A percentile compares a stretch with the other conserved stretches of the same genome.
Evolutionary conservation across 148 eudicot species (phyloP).

Genomic region (Cornus kousa): DNA sequence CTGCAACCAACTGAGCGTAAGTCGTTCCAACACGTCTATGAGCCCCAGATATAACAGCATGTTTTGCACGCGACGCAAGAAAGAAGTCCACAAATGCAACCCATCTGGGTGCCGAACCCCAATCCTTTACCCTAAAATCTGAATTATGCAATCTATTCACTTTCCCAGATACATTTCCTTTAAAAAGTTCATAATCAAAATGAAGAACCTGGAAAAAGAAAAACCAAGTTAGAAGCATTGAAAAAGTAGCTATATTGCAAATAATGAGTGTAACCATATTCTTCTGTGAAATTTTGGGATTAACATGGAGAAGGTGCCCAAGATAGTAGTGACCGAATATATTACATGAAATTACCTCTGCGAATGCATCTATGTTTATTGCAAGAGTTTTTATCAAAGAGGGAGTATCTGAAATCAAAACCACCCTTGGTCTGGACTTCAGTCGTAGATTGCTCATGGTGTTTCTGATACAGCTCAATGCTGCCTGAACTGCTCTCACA

Average conservation of each 20-base stretch:
- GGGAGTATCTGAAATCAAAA: slow-evolving; percentile 84
- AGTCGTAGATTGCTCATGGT: slow-evolving; percentile 36
- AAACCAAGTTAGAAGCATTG: not conserved
- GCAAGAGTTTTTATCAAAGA: slow-evolving; percentile 49
- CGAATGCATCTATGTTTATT: slow-evolving; percentile 52
- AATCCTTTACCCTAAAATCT: slow-evolving; percentile 72
- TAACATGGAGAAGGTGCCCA: not conserved
- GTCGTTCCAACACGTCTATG: slow-evolving; percentile 94
- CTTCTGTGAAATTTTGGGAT: not conserved
- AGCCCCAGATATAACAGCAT: slow-evolving; percentile 87
- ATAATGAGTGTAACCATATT: not conserved
- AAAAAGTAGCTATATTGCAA: not conserved
- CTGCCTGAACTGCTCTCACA: slow-evolving; percentile 70
- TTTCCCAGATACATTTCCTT: slow-evolving; percentile 56
- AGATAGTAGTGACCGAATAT: not conserved
- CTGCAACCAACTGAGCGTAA: slow-evolving; percentile 86
- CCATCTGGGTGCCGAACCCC: slow-evolving; percentile 99
- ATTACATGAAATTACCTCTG: slow-evolving; percentile 50
- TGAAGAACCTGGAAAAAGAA: slow-evolving; percentile 60
- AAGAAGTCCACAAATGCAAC: slow-evolving; percentile 98
- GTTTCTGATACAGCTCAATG: slow-evolving; percentile 63
- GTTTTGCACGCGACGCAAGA: slow-evolving; percentile 82
- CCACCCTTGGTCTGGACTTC: slow-evolving; percentile 53
- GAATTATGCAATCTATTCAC: slow-evolving; percentile 20
- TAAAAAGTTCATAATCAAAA: slow-evolving; percentile 63